Base-by-base conservation (phyloP, 2,329 filamentous ascomycete species). In the Oidium heveae region DNA sequence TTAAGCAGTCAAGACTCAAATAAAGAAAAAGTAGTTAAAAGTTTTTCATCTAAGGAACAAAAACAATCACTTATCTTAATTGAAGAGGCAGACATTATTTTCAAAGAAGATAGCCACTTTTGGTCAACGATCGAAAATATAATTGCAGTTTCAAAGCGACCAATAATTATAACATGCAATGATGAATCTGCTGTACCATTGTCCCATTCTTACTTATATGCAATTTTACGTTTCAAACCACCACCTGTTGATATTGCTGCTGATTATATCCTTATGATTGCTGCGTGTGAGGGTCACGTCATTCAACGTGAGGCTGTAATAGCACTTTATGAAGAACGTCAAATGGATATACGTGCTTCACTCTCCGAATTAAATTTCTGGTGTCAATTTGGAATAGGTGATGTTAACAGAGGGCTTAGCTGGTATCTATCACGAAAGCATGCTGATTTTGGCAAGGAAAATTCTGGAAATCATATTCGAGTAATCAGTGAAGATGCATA, bases 361-460 rank as follows among this genome's bases (percentile, higher is more conserved):
- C 77, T 98, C 52, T 80, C 75, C 55, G 87, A 96, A 57, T 74
- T 98, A 32, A 82, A 94, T 64, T 91, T 93, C 64, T 98, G 89
- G 89, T 98, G 93, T 65, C 91, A 98, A 65, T 87, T 96, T 68
- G 86, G 83, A 0, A 79, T 98, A 10, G 93, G 91, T 5, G 91
- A 94, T 64, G 73, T 78, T n/a, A 84, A 84, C 60, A 84, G 84
- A 20, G 89, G 91, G 0, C 75, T 94, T 47, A 84, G 89, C 61
- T 98, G 93, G 89, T 85, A 94, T 61, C 80, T 83, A 60, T 77
- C 82, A 51, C 75, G 82, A 55, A 89, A 81, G 79, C 84, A 85
- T 9, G 75, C 74, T 47, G 84, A 84, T 0, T 18, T 24, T 54
- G 72, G 72, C 24, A 84, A 89, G 62, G 63, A 80, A 2, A 80